Base-by-base conservation (phyloP, 2,329 filamentous ascomycete species). In the Zarea fungicola region DNA sequence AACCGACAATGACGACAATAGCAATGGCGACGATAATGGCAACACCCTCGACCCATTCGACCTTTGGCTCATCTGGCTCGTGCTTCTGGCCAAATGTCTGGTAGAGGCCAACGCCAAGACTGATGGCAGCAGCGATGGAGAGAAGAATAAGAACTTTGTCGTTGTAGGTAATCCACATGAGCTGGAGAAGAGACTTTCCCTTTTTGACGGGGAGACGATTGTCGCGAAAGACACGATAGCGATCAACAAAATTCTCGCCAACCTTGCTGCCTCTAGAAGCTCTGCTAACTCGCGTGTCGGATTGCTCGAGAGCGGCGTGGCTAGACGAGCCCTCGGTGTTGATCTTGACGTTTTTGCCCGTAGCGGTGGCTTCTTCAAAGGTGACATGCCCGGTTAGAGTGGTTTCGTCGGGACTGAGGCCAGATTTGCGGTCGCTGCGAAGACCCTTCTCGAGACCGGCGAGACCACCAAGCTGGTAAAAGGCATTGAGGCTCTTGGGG, bases 161-260 rank as follows among this genome's bases (percentile, higher is more conserved):
- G 67, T 90, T 88, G 64, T 89, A 89, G 0, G 87, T 88, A 58
- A 90, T 86, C 86, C 86, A 90, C 66, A 88, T 85, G 35, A 91
- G 72, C 60, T 87, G 72, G 37, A 87, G 71, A 34, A 90, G 75
- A 54, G 73, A 84, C 69, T 89, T 90, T 37, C 84, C 78, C 68
- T 89, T 88, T 65, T 85, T 84, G 58, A 80, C 83, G 0, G 87
- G 87, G 29, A 91, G 69, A 36, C 80, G 73, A 61, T 91, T 91
- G 65, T 89, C 84, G 56, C 74, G 76, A 62, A 80, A 90, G 25
- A 89, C 78, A 29, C 85, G 82, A 59, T 81, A 83, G 51, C 87
- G 77, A 57, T 89, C 86, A 13, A 65, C 62, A 53, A 81, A 87
- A 6, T 65, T 62, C 2, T 69, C 65, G 26, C 62, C 51, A 26